Evolutionary conservation across 2,329 filamentous ascomycete species (phyloP).

Genomic region (Neofusicoccum sp.): DNA sequence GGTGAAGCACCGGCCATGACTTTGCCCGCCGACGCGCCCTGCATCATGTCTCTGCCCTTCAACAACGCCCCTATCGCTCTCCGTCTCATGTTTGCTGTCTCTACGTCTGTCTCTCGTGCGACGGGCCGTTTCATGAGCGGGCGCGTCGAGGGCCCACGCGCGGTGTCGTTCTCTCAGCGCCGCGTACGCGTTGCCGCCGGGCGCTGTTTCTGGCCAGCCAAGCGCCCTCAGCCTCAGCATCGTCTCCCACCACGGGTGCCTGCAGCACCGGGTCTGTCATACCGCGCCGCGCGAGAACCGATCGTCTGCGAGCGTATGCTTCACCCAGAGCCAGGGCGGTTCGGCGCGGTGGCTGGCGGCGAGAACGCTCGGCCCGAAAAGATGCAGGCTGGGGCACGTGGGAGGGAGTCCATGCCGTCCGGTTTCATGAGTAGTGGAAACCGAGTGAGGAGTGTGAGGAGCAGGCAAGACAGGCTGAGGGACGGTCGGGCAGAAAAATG

Average conservation of each 20-base stretch:
- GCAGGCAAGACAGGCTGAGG: too few relatives aligned
- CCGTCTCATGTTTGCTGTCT: neutral
- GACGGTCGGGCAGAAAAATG: too few relatives aligned
- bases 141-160: neutral
- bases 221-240: neutral
- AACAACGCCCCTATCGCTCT: neutral
- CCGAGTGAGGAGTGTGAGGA: too few relatives aligned
- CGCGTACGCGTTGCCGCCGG: neutral
- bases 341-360: neutral
- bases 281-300: neutral
- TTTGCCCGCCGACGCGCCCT: neutral
- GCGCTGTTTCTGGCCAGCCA: slow-evolving; percentile 2
- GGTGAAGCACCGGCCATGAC: neutral
- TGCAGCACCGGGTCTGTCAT: neutral
- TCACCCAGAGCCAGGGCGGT: neutral
- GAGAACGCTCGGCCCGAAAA: neutral
- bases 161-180: neutral
- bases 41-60: neutral
- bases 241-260: neutral
- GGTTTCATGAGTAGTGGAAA: too few relatives aligned
- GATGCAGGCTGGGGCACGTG: too few relatives aligned
- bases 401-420: too few relatives aligned
- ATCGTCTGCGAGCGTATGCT: neutral
- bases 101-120: neutral
- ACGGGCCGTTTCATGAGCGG: neutral